These are phyloP conservation scores for Filobasidium floriforme DNA, from an alignment of 768 basidiomycete species.

Conservation along the genomic window DNA sequence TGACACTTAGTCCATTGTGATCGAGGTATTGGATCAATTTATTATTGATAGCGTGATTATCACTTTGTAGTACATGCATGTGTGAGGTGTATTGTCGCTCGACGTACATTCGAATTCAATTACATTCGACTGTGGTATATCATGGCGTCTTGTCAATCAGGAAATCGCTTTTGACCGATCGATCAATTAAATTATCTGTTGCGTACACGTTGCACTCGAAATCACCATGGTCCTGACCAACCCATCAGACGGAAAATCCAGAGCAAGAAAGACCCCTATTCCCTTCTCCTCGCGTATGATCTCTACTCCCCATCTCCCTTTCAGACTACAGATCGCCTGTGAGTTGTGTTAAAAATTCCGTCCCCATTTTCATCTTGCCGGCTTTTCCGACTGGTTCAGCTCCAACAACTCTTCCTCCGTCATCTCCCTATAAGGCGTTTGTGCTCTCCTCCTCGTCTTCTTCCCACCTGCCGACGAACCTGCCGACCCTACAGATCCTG, in stretches of 20 bases:
- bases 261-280: not conserved
- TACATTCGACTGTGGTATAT: no score
- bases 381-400: conserved; percentile 8
- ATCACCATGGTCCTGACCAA: not conserved
- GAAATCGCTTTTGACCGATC: no score
- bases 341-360: no score
- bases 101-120: no score
- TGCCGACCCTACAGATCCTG: not conserved
- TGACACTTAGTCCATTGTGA: not conserved
- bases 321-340: not conserved
- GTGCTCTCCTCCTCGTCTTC: conserved; percentile 14
- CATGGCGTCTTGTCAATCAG: no score
- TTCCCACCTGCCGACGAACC: not conserved
- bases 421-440: conserved; percentile 39
- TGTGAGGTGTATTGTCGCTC: no score
- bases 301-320: not conserved
- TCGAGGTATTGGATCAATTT: no score
- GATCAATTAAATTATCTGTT: not conserved
- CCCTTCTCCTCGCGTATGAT: not conserved
- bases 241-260: not conserved
- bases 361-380: not conserved
- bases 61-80: no score
- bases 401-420: conserved; percentile 36
- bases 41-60: no score
- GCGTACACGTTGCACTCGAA: not conserved